phyloP scores from a whole-genome alignment of 169 alveolate genomes.

The Eimeria mitis region DNA sequence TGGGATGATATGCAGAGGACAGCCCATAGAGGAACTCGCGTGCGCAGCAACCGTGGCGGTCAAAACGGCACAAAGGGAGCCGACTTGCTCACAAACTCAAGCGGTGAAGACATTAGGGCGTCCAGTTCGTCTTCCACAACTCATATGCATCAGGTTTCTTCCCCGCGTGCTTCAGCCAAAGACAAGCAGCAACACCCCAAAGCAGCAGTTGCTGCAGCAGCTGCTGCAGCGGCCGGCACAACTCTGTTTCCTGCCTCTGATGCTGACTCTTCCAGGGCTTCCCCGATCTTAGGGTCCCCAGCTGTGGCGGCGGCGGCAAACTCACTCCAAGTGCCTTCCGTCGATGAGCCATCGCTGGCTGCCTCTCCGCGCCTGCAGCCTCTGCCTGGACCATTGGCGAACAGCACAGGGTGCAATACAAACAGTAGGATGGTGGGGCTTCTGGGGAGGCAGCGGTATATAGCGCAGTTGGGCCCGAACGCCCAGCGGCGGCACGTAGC shows the following conservation, averaged over 20 bases:
- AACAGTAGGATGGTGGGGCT: conserved; percentile 73
- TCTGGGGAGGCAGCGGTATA: conserved; percentile 74
- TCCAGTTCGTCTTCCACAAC: not conserved
- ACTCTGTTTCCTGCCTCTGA: conserved; percentile 7
- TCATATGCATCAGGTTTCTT: not conserved
- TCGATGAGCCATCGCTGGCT: not conserved
- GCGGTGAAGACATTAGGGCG: not conserved
- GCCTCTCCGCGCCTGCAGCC: conserved; percentile 51
- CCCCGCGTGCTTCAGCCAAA: not conserved
- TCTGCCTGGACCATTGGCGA: conserved; percentile 16
- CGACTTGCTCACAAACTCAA: not conserved
- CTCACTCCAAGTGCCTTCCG: not conserved
- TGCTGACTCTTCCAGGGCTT: conserved; percentile 14
- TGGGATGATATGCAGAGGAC: conserved; percentile 50
- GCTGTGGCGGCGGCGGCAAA: not conserved
- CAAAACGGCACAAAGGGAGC: not conserved
- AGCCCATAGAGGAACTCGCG: not conserved
- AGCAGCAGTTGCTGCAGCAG: not conserved
- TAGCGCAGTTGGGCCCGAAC: conserved; percentile 77
- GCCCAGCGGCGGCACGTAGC: conserved; percentile 79
- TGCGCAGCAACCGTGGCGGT: not conserved
- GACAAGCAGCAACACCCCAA: not conserved
- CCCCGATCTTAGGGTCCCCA: conserved; percentile 1
- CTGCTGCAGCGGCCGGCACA: not conserved
- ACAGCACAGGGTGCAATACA: not conserved